These are phyloP conservation scores for Sedum album DNA, from an alignment of 164 flowering plant genomes.

Conservation along the genomic window DNA sequence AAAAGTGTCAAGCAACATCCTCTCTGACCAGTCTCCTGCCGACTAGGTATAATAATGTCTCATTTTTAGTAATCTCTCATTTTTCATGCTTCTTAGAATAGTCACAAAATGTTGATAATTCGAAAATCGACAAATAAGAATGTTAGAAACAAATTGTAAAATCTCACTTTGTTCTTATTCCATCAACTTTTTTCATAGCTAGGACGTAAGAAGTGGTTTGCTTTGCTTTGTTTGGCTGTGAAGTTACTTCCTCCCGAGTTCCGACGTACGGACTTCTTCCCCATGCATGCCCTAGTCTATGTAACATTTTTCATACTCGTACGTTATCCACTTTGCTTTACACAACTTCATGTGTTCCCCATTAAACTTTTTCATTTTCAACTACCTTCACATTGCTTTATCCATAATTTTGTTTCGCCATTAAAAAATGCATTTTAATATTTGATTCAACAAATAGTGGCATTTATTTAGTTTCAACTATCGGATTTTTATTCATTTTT, in stretches of 20 bases:
- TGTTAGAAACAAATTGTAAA: not conserved
- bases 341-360: constrained; percentile 3
- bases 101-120: not conserved
- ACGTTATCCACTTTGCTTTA: constrained; percentile 3
- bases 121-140: not conserved
- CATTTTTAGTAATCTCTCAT: too few species aligned
- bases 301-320: constrained; percentile 1
- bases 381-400: not conserved
- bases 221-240: not conserved
- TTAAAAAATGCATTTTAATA: too few species aligned
- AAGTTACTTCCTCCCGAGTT: constrained; percentile 3
- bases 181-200: not conserved
- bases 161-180: not conserved
- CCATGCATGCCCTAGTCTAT: not conserved
- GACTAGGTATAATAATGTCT: not conserved
- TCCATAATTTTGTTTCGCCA: not conserved
- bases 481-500: not conserved
- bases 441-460: too few species aligned
- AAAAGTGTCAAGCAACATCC: constrained; percentile 2
- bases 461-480: not conserved
- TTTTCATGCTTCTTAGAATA: too few species aligned
- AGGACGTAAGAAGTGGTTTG: not conserved
- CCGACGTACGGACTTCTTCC: constrained; percentile 5
- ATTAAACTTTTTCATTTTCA: not conserved
- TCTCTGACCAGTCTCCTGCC: not conserved